phyloP scores from a whole-genome alignment of 2,329 filamentous ascomycete genomes.

The Microdochium bolleyi region DNA sequence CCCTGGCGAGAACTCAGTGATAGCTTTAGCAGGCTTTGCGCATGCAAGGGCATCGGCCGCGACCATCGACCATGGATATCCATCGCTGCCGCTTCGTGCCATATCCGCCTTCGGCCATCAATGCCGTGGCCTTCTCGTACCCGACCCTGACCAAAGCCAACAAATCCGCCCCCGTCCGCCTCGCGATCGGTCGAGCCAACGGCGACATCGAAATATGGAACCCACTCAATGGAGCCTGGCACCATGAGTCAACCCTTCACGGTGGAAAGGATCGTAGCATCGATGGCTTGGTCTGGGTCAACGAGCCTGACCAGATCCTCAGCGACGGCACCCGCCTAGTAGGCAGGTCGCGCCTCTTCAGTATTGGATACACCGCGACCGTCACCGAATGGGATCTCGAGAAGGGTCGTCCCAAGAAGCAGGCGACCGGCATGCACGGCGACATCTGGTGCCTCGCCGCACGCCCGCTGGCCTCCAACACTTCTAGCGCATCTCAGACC shows the following conservation, averaged over 20 bases:
- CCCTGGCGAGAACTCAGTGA: too few species aligned
- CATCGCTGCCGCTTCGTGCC: constrained; percentile 95
- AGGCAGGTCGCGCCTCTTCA: constrained; percentile 82
- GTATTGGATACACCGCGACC: constrained; percentile 86
- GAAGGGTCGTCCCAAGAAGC: constrained; percentile 66
- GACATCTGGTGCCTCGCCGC: constrained; percentile 95
- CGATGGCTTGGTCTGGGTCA: constrained; percentile 87
- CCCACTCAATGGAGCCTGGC: constrained; percentile 72
- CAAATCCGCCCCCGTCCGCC: constrained; percentile 55
- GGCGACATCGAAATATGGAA: constrained; percentile 99
- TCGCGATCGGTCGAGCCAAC: constrained; percentile 87
- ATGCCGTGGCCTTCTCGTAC: constrained; percentile 89
- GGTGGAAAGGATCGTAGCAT: constrained; percentile 82
- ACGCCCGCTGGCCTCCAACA: constrained; percentile 53
- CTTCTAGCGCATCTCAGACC: constrained; percentile 23
- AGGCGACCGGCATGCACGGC: constrained; percentile 86
- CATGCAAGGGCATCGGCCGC: too few species aligned
- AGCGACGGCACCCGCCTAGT: constrained; percentile 52
- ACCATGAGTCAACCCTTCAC: constrained; percentile 78
- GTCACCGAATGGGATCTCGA: constrained; percentile 94
- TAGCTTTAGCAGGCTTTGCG: too few species aligned
- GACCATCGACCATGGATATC: constrained; percentile 76
- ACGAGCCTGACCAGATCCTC: constrained; percentile 68
- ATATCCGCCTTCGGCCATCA: constrained; percentile 86
- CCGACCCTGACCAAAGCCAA: constrained; percentile 39